Evolutionary conservation across 2,329 filamentous ascomycete genomes (phyloP).

Genomic region (Calcarisporium arbuscula): DNA sequence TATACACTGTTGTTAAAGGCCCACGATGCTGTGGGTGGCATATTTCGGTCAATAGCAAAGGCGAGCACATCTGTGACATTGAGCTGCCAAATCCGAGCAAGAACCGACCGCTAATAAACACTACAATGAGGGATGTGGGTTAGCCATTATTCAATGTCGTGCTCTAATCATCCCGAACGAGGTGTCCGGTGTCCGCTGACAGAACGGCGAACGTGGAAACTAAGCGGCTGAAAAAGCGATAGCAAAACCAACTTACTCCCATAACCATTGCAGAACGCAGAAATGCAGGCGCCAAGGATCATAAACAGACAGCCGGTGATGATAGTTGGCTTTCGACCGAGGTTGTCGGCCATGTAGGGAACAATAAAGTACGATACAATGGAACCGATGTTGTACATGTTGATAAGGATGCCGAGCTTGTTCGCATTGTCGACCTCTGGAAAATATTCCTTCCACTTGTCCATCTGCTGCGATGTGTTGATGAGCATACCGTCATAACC

Average conservation of each 20-base stretch:
- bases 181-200: too few species aligned
- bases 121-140: too few species aligned
- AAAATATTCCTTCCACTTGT: slow-evolving; percentile 47
- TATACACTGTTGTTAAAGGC: slow-evolving; percentile 59
- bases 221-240: not conserved
- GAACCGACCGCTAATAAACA: slow-evolving; percentile 34
- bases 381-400: slow-evolving; percentile 46
- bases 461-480: slow-evolving; percentile 53
- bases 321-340: slow-evolving; percentile 38
- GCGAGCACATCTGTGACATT: slow-evolving; percentile 55
- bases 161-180: too few species aligned
- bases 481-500: slow-evolving; percentile 57
- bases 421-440: slow-evolving; percentile 29
- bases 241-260: slow-evolving; percentile 27
- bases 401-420: slow-evolving; percentile 42
- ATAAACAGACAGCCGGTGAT: slow-evolving; percentile 38
- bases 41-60: slow-evolving; percentile 58
- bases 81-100: slow-evolving; percentile 60
- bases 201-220: too few species aligned
- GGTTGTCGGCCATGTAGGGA: slow-evolving; percentile 37
- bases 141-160: too few species aligned
- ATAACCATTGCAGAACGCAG: slow-evolving; percentile 36
- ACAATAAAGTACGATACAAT: slow-evolving; percentile 40
- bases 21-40: slow-evolving; percentile 63
- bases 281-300: slow-evolving; percentile 32